A percentile compares a stretch with the other conserved stretches of the same genome.
Conservation (phyloP, 345 rosid species). For the Cardiospermum halicacabum region DNA sequence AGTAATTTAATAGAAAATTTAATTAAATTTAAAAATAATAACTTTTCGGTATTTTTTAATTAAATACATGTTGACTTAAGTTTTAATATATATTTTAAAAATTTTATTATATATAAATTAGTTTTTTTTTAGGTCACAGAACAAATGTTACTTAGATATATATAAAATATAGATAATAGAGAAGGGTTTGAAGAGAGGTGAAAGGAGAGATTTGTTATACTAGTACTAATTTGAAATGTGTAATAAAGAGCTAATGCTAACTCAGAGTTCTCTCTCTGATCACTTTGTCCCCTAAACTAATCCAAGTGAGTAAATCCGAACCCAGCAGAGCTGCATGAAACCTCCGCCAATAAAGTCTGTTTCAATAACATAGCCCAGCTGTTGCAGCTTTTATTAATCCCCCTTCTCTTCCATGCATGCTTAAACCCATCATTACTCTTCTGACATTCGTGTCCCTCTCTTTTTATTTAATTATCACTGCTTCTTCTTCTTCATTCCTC, state of each 20-base stretch:
- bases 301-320: slow-evolving; percentile 2
- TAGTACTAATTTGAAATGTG: too few relatives aligned
- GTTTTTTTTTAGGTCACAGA: too few relatives aligned
- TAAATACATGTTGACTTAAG: too few relatives aligned
- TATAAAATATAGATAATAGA: too few relatives aligned
- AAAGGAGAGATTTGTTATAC: not conserved
- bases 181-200: not conserved
- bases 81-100: too few relatives aligned
- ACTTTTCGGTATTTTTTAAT: too few relatives aligned
- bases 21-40: too few relatives aligned
- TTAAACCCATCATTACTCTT: slow-evolving; percentile 7
- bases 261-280: slow-evolving; percentile 19
- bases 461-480: not conserved
- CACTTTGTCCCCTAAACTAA: slow-evolving; percentile 21
- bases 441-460: slow-evolving; percentile 14
- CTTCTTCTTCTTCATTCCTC: too few relatives aligned
- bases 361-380: slow-evolving; percentile 1
- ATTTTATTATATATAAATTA: too few relatives aligned
- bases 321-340: not conserved
- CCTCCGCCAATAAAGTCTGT: slow-evolving; percentile 17
- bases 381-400: slow-evolving; percentile 1
- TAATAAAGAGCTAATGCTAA: not conserved
- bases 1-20: too few relatives aligned
- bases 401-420: not conserved
- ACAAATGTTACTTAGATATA: too few relatives aligned